These are phyloP conservation scores for Botryotinia calthae DNA, from an alignment of 2,329 filamentous ascomycete species.

Conservation along the genomic window DNA sequence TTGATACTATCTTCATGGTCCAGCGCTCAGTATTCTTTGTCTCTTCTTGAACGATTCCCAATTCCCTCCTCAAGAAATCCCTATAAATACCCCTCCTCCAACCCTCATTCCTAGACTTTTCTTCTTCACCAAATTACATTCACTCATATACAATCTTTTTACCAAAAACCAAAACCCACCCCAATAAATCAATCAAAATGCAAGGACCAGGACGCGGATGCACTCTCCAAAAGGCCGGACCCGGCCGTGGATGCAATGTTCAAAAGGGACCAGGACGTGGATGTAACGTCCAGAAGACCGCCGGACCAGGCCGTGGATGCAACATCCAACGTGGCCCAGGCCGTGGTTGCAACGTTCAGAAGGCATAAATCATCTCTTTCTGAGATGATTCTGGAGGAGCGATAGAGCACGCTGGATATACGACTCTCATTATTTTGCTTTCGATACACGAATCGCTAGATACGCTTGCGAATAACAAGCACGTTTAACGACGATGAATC, in stretches of 20 bases:
- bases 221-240: background rate
- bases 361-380: conserved; percentile 6
- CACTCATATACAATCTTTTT: conserved; percentile 13
- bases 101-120: background rate
- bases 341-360: conserved; percentile 10
- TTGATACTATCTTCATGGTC: background rate
- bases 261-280: conserved; percentile 14
- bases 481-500: background rate
- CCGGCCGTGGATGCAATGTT: conserved; percentile 14
- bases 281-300: conserved; percentile 13
- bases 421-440: background rate
- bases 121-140: conserved; percentile 15
- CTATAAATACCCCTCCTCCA: conserved; percentile 2
- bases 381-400: background rate
- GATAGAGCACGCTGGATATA: conserved; percentile 8
- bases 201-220: conserved; percentile 16
- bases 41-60: background rate
- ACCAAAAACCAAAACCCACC: conserved; percentile 11
- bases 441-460: background rate
- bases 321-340: conserved; percentile 1
- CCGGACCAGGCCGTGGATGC: conserved; percentile 3
- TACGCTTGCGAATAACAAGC: background rate
- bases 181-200: conserved; percentile 17
- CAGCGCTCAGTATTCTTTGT: background rate
- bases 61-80: background rate